Evolutionary conservation across 2,329 filamentous ascomycete genomes (phyloP).

Genomic region (Camillea tinctor): DNA sequence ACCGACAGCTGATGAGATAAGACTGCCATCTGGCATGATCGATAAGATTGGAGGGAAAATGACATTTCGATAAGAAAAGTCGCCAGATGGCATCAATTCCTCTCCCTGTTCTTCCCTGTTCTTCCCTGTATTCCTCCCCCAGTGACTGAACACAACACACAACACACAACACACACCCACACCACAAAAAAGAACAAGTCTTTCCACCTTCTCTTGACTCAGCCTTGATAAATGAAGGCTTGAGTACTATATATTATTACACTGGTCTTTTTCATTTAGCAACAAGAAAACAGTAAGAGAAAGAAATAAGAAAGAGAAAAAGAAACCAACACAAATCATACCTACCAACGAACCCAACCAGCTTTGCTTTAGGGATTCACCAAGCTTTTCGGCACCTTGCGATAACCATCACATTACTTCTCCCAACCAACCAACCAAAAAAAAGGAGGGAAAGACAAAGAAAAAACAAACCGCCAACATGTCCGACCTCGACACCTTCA

Average conservation of each 20-base stretch:
- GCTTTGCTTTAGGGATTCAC: background rate
- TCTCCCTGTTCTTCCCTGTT: no score
- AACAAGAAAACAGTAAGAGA: no score
- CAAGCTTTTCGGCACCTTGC: background rate
- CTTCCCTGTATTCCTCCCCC: background rate
- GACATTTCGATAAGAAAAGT: slow-evolving; percentile 11
- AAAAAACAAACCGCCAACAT: slow-evolving; percentile 10
- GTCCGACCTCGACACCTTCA: slow-evolving; percentile 54
- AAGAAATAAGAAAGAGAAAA: no score
- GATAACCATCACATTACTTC: background rate
- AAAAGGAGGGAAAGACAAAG: background rate
- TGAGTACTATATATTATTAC: no score
- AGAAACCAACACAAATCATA: no score
- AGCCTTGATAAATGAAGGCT: no score
- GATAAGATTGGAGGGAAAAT: background rate
- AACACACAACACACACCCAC: background rate
- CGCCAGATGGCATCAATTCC: slow-evolving; percentile 19
- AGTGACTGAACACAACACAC: background rate
- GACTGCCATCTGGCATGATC: background rate
- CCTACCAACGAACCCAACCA: no score
- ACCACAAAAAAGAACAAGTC: no score
- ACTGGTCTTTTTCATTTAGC: no score
- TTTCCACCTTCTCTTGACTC: no score
- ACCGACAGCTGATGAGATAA: background rate
- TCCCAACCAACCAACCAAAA: background rate